Conservation (phyloP, 139 green algal species). For the Coccomyxa sp. region DNA sequence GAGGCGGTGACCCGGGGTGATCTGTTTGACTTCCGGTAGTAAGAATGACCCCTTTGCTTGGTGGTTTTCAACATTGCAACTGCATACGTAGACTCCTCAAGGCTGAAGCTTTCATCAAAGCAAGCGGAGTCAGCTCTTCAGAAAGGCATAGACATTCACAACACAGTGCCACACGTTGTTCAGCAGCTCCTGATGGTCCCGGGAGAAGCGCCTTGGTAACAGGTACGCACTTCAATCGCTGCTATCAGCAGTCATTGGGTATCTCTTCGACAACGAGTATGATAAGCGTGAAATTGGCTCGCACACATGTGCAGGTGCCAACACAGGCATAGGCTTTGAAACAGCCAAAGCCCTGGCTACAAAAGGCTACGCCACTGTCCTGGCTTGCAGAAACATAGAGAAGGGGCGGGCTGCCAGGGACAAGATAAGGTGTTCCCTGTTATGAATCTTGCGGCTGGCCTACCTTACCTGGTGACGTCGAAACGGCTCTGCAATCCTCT, state of each 20-base stretch:
- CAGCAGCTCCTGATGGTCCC: not conserved
- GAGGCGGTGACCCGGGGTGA: not conserved
- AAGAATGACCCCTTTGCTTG: not conserved
- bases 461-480: no score
- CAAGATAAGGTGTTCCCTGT: slow-evolving; percentile 32
- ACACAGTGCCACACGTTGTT: not conserved
- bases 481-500: no score
- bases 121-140: no score
- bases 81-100: not conserved
- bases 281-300: not conserved
- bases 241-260: not conserved
- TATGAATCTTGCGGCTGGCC: no score
- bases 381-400: slow-evolving; percentile 51
- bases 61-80: not conserved
- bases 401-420: slow-evolving; percentile 42
- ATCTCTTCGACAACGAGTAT: not conserved
- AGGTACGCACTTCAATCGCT: not conserved
- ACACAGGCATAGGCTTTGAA: slow-evolving; percentile 65
- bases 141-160: no score
- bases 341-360: slow-evolving; percentile 52
- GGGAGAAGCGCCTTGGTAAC: not conserved
- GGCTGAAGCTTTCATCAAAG: no score
- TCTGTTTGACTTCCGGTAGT: not conserved
- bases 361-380: slow-evolving; percentile 53
- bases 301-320: not conserved